Conservation (phyloP, 129 eudicot species). For the Chrysanthemum seticuspe region DNA sequence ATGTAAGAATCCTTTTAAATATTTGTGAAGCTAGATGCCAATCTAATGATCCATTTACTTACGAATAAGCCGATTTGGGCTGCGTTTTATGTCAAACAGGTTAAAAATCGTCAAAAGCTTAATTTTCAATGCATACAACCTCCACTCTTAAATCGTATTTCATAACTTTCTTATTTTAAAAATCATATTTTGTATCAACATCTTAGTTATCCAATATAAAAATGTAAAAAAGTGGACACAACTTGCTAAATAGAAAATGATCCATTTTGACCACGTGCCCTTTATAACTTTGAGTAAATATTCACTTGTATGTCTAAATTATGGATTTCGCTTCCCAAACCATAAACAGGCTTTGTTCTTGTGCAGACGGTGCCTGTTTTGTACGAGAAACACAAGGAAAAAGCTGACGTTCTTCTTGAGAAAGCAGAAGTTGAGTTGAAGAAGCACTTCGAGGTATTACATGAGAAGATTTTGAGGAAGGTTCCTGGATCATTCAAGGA, state of each 20-base stretch:
- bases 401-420: constrained; percentile 70
- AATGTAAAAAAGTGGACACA: not conserved
- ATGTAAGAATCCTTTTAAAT: constrained; percentile 38
- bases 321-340: not conserved
- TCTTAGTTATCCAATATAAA: too few species aligned
- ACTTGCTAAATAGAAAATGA: not conserved
- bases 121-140: not conserved
- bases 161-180: too few species aligned
- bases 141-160: not conserved
- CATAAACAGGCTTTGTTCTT: constrained; percentile 54
- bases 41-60: not conserved
- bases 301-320: not conserved
- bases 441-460: constrained; percentile 69
- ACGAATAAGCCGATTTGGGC: not conserved
- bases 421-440: constrained; percentile 63
- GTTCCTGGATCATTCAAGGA: constrained; percentile 59
- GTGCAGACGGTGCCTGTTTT: constrained; percentile 73
- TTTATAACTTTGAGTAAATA: not conserved
- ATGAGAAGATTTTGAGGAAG: constrained; percentile 72
- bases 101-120: not conserved
- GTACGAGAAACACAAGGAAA: constrained; percentile 72
- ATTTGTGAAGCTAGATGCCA: not conserved
- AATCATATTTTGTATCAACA: too few species aligned
- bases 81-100: not conserved
- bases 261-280: not conserved